These are phyloP conservation scores for Pyracantha coccinea DNA, from an alignment of 331 rosid species.

Conservation along the genomic window DNA sequence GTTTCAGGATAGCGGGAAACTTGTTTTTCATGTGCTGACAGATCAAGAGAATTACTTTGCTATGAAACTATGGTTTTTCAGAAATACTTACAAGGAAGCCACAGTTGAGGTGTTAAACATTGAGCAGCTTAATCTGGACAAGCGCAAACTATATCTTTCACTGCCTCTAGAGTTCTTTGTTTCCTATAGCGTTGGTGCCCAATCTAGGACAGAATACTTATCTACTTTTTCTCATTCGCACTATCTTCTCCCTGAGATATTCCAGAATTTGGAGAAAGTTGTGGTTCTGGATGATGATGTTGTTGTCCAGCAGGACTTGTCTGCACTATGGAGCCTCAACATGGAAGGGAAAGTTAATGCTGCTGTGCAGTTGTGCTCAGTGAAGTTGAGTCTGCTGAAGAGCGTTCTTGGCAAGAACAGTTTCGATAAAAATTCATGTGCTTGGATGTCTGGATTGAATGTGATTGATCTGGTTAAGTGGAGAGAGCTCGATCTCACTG, in stretches of 20 bases:
- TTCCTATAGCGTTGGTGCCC: constrained; percentile 41
- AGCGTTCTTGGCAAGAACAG: constrained; percentile 52
- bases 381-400: constrained; percentile 63
- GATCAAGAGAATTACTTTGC: constrained; percentile 83
- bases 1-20: constrained; percentile 68
- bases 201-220: constrained; percentile 65
- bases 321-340: constrained; percentile 70
- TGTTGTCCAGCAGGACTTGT: constrained; percentile 80
- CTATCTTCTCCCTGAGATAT: constrained; percentile 78
- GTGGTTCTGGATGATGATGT: constrained; percentile 91
- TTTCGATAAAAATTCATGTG: constrained; percentile 44
- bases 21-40: constrained; percentile 91
- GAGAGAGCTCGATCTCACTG: constrained; percentile 80
- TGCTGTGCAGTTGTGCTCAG: constrained; percentile 65
- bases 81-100: constrained; percentile 61
- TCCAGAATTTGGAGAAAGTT: constrained; percentile 63
- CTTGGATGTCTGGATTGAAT: constrained; percentile 96
- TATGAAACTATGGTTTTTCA: constrained; percentile 84
- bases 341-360: constrained; percentile 88
- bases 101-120: constrained; percentile 67
- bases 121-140: constrained; percentile 49
- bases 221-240: constrained; percentile 86
- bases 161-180: constrained; percentile 82
- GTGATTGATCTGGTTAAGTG: constrained; percentile 77
- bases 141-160: constrained; percentile 26